phyloP scores from a whole-genome alignment of 805 yeast species.

The Saccharomyces kudriavzevii region DNA sequence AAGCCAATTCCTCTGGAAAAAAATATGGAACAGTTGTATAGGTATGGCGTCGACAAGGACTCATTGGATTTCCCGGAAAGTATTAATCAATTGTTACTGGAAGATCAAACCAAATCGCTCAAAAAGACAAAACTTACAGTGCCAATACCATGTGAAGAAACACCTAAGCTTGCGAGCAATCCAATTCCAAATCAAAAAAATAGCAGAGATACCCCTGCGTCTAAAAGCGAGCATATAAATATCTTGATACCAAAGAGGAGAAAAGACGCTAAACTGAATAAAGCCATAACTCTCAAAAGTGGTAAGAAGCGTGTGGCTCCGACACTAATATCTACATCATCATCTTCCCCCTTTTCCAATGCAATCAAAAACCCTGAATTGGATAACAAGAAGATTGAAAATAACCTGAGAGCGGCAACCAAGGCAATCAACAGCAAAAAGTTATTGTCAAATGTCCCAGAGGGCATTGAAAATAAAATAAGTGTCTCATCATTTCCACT shows the following conservation, averaged over 20 bases:
- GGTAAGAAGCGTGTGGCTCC: conserved; percentile 76
- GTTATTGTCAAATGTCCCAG: conserved; percentile 1
- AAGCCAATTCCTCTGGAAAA: conserved; percentile 52
- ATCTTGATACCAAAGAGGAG: conserved; percentile 26
- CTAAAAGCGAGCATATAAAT: conserved; percentile 11
- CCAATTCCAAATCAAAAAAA: neutral
- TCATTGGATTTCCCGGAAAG: conserved; percentile 81
- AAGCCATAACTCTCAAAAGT: conserved; percentile 58
- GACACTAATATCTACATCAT: conserved; percentile 43
- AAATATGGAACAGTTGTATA: conserved; percentile 60
- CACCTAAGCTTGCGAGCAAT: conserved; percentile 5
- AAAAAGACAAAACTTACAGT: conserved; percentile 15
- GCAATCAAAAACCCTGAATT: neutral
- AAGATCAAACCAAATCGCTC: conserved; percentile 46
- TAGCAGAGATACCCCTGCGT: neutral
- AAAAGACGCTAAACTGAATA: conserved; percentile 31
- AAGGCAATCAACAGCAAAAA: neutral
- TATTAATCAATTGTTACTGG: conserved; percentile 65
- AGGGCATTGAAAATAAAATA: conserved; percentile 23
- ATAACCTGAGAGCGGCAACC: neutral
- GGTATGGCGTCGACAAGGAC: conserved; percentile 86
- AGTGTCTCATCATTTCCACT: conserved; percentile 41
- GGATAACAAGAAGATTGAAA: neutral
- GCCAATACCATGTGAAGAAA: conserved; percentile 2
- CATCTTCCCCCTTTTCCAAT: neutral